phyloP scores from a whole-genome alignment of 2,329 filamentous ascomycete species.

The Daldinia sp. region DNA sequence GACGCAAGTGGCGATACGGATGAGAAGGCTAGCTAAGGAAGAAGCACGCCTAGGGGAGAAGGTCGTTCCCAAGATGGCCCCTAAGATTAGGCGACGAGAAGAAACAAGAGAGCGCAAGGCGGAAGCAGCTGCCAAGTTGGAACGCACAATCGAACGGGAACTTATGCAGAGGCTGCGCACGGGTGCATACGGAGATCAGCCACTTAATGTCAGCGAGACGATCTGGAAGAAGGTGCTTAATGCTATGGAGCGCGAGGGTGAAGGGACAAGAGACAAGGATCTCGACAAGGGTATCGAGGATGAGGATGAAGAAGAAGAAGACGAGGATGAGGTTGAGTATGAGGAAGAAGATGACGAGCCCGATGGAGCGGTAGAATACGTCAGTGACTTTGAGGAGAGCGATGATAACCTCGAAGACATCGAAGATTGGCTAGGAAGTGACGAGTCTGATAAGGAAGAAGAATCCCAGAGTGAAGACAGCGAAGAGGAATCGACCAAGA shows the following conservation, averaged over 20 bases:
- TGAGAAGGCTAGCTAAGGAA: slow-evolving; percentile 83
- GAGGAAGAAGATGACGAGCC: slow-evolving; percentile 74
- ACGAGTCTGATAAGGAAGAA: slow-evolving; percentile 65
- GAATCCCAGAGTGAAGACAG: slow-evolving; percentile 66
- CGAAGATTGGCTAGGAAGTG: slow-evolving; percentile 91
- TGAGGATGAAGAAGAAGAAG: slow-evolving; percentile 75
- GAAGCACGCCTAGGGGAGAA: slow-evolving; percentile 89
- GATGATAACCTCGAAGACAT: slow-evolving; percentile 82
- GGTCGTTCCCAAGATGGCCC: slow-evolving; percentile 86
- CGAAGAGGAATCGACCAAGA: slow-evolving; percentile 64
- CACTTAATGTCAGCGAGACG: slow-evolving; percentile 90
- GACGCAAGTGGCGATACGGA: slow-evolving; percentile 87
- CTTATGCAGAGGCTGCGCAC: slow-evolving; percentile 89
- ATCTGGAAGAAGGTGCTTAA: slow-evolving; percentile 98
- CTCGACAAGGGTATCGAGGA: slow-evolving; percentile 86
- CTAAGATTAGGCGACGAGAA: slow-evolving; percentile 84
- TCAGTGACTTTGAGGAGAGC: slow-evolving; percentile 87
- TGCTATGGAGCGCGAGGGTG: slow-evolving; percentile 86
- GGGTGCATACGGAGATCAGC: slow-evolving; percentile 93
- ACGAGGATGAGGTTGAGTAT: slow-evolving; percentile 67
- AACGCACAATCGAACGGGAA: slow-evolving; percentile 94
- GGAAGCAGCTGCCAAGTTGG: slow-evolving; percentile 87
- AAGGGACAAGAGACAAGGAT: slow-evolving; percentile 85
- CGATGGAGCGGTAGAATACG: slow-evolving; percentile 86
- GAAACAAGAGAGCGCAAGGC: slow-evolving; percentile 79